Base-by-base conservation (phyloP, 2,329 filamentous ascomycete genomes). In the Aspergillus brasiliensis region DNA sequence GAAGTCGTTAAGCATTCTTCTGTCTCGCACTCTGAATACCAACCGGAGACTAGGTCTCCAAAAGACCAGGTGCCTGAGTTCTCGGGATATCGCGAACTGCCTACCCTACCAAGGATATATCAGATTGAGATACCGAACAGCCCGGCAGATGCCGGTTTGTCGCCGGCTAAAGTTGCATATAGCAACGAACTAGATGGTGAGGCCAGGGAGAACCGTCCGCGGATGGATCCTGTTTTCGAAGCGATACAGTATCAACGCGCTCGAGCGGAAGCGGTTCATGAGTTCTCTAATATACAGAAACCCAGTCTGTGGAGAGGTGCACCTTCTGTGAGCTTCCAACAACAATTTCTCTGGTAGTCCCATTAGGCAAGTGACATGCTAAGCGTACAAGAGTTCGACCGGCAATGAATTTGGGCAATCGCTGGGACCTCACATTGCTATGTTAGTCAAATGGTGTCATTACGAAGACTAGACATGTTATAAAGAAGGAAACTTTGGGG, bases 321-420 rank as follows among this genome's bases (percentile, higher is more conserved):
- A 7, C 73, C 73, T 5, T 66, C 71, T 0, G 48, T 66, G n/a
- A 64, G 65, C 25, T 75, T 75, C 51, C 72, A 75, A 61, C 65
- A 67, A 7, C 67, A 67, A 28, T 75, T 75, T 60, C 63, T 74
- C n/a, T 75, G 73, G 72, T 75, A 65, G 51, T 11, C 28, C 28
- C 4, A 34, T 42, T 5, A 8, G 40, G 23, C 17, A 42, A 21
- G 19, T 6, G 19, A 21, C 23, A 19, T 13, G 13, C 8, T 3
- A 8, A 17, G 11, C 17, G 11, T 42, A 4, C 40, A 21, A 44
- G 40, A 3, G 8, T 5, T 19, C 4, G 3, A 13, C 23, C 13
- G 40, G 23, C 10, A 8, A 7, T 23, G n/a, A 2, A 21, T 0
- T 5, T 42, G 40, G 8, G 21, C 17, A 3, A 5, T 44, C 19